Evolutionary conservation across 768 basidiomycete species (phyloP).

Genomic region (Agaricus subrufescens): DNA sequence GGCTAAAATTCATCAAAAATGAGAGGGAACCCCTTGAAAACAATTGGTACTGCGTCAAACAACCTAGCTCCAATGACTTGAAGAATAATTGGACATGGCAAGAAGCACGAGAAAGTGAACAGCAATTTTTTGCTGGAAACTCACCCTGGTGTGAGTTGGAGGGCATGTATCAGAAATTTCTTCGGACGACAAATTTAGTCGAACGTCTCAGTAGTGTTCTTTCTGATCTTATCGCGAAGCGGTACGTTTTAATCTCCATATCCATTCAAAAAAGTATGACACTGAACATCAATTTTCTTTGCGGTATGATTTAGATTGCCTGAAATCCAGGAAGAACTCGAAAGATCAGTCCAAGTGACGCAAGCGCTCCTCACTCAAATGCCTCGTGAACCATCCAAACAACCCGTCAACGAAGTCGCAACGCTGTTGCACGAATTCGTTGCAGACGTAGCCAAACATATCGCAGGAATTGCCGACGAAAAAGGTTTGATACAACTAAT

Average conservation of each 20-base stretch:
- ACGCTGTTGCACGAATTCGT: conserved; percentile 42
- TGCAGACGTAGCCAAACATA: conserved; percentile 35
- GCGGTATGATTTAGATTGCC: conserved; percentile 43
- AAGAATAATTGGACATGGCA: conserved; percentile 52
- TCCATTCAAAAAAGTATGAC: conserved; percentile 36
- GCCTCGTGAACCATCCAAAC: conserved; percentile 49
- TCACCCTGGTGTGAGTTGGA: conserved; percentile 56
- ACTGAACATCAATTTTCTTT: neutral
- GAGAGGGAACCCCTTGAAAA: conserved; percentile 46
- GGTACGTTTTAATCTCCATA: conserved; percentile 31
- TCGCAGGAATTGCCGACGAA: conserved; percentile 51
- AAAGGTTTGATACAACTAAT: conserved; percentile 55
- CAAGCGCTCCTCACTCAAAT: conserved; percentile 24
- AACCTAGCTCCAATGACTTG: conserved; percentile 47
- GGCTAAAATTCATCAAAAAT: conserved; percentile 55
- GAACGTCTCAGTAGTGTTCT: conserved; percentile 55
- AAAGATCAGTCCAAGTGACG: conserved; percentile 36
- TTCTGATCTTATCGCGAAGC: conserved; percentile 56
- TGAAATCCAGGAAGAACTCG: conserved; percentile 54
- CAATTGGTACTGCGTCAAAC: conserved; percentile 59
- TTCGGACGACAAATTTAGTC: conserved; percentile 55
- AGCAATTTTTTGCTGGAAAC: conserved; percentile 47
- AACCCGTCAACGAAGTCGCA: conserved; percentile 55
- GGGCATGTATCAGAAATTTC: conserved; percentile 39
- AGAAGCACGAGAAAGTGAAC: conserved; percentile 57